Base-by-base conservation (phyloP, 2,329 filamentous ascomycete species). In the Penicillium occitanis region DNA sequence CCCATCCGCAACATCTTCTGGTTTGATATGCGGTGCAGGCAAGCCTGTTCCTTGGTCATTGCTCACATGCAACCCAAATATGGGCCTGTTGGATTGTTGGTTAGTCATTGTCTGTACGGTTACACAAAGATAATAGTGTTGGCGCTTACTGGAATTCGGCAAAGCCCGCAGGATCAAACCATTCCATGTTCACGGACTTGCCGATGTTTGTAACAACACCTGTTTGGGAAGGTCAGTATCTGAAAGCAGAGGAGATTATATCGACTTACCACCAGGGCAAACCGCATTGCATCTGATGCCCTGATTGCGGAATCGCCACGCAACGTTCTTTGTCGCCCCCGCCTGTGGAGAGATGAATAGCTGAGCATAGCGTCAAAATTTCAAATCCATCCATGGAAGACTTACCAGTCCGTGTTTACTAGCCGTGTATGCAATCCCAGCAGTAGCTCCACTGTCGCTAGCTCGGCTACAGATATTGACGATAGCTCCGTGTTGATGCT, bases 271-370 rank as follows among this genome's bases (percentile, higher is more conserved):
- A 53, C 78, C 79, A 1, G 82, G 81, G 4, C 81, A 75, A 4
- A 83, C 74, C 22, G 78, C 80, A 68, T 83, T 83, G 69, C 80
- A 82, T 7, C 81, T 74, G 59, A 84, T 82, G 7, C 77, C 76
- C 35, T 82, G 78, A 44, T 80, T 75, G 25, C 76, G 76, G 67
- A 82, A 83, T 5, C 79, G 73, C 76, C 79, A 83, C 17, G 81
- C 81, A 0, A 82, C 79, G 64, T 82, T 82, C 68, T 81, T 82
- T 1, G 81, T 83, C 10, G 80, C 79, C 7, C 81, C 81, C 37
- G 37, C 37, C 37, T 40, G 37, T 40, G 14, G 13, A 40, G 11
- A 40, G 37, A 14, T 33, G 8, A 10, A 33, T 33, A 33, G 8
- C 7, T 33, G 14, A 40, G 37, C 37, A 40, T 40, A 40, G 37